A percentile compares a stretch with the other conserved stretches of the same genome.
Conservation (phyloP, 768 basidiomycete genomes). For the Suillus occidentalis region DNA sequence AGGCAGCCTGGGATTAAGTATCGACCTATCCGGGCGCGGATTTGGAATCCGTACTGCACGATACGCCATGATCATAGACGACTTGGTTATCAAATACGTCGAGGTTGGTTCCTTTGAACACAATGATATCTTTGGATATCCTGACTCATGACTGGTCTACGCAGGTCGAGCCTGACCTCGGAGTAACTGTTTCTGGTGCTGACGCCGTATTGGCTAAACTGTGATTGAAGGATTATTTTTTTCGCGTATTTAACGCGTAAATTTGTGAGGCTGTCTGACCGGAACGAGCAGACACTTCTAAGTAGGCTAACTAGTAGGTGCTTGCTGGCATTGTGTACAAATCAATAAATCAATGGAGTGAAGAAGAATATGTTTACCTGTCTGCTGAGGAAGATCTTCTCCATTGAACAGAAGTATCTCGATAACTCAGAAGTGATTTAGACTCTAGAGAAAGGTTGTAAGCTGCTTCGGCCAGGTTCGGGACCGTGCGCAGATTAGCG, state of each 20-base stretch:
- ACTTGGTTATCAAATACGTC: too few relatives aligned
- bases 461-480: not conserved
- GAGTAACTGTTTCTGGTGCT: conserved; percentile 56
- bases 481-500: conserved; percentile 20
- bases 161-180: conserved; percentile 51
- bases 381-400: not conserved
- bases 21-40: too few relatives aligned
- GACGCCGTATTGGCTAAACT: conserved; percentile 57
- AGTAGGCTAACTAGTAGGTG: not conserved
- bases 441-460: too few relatives aligned
- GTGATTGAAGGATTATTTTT: conserved; percentile 17
- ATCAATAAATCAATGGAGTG: not conserved
- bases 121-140: not conserved
- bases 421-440: not conserved
- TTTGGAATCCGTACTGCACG: too few relatives aligned
- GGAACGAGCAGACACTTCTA: not conserved
- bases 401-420: not conserved
- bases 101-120: conserved; percentile 37
- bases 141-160: not conserved
- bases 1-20: too few relatives aligned
- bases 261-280: not conserved
- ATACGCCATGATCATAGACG: too few relatives aligned
- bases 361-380: not conserved
- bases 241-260: not conserved
- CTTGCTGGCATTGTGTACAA: not conserved